Evolutionary conservation across 352 stramenopile genomes (phyloP).

Genomic region (Phytophthora pluvialis): DNA sequence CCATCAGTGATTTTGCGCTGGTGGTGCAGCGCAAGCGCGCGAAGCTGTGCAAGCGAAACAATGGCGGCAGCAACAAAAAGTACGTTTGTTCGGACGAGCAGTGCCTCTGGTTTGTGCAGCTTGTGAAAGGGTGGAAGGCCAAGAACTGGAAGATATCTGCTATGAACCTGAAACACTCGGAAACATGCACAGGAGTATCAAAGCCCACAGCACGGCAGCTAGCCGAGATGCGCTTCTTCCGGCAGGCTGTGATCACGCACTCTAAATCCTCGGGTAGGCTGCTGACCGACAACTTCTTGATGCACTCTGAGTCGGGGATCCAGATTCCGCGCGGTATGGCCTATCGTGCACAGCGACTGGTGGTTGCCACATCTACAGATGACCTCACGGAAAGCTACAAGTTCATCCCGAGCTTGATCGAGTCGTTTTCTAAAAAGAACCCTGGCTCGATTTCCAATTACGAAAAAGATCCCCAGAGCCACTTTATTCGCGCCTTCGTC

Average conservation of each 20-base stretch:
- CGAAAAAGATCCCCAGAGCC: slow-evolving; percentile 62
- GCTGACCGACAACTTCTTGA: slow-evolving; percentile 80
- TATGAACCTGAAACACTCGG: slow-evolving; percentile 86
- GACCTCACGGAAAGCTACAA: slow-evolving; percentile 86
- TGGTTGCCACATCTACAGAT: slow-evolving; percentile 72
- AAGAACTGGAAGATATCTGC: slow-evolving; percentile 91
- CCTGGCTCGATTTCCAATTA: slow-evolving; percentile 64
- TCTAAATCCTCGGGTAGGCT: slow-evolving; percentile 80
- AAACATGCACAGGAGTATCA: slow-evolving; percentile 60
- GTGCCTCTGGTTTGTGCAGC: slow-evolving; percentile 81
- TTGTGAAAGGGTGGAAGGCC: slow-evolving; percentile 85
- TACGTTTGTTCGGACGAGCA: slow-evolving; percentile 80
- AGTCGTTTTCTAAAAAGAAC: slow-evolving; percentile 80
- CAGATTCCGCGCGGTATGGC: slow-evolving; percentile 75
- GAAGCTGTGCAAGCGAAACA: slow-evolving; percentile 83
- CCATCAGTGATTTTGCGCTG: slow-evolving; percentile 78
- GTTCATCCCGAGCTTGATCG: slow-evolving; percentile 75
- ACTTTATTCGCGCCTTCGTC: slow-evolving; percentile 77
- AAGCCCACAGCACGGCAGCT: slow-evolving; percentile 82
- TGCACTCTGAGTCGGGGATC: slow-evolving; percentile 69
- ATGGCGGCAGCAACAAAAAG: slow-evolving; percentile 86
- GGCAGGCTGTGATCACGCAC: slow-evolving; percentile 76
- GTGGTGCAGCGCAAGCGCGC: slow-evolving; percentile 83
- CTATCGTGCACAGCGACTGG: slow-evolving; percentile 70
- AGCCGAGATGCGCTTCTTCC: slow-evolving; percentile 81